Conservation (phyloP, 768 basidiomycete genomes). For the Russula virescens region DNA sequence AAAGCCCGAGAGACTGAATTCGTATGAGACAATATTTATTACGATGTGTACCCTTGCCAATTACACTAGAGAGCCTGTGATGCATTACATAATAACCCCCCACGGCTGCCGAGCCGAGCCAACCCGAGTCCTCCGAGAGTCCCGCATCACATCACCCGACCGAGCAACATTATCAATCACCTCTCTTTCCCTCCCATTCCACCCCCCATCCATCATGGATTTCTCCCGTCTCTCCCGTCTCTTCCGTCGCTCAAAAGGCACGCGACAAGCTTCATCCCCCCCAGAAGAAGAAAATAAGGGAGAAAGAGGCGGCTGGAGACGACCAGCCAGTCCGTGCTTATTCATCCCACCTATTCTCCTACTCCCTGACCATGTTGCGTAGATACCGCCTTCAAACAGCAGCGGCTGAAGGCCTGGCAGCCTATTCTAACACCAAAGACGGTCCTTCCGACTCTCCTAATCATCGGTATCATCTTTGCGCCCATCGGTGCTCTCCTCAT, state of each 20-base stretch:
- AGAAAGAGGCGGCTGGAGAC: conserved; percentile 80
- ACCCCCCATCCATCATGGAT: conserved; percentile 23
- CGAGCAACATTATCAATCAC: too few relatives aligned
- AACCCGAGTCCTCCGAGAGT: not conserved
- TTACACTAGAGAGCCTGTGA: conserved; percentile 8
- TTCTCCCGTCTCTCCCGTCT: conserved; percentile 32
- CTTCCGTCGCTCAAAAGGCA: conserved; percentile 32
- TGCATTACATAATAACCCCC: conserved; percentile 7
- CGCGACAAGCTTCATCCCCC: conserved; percentile 13
- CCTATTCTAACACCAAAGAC: conserved; percentile 98
- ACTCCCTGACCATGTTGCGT: conserved; percentile 26
- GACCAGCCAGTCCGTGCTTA: conserved; percentile 68
- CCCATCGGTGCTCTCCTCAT: conserved; percentile 93
- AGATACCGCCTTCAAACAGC: conserved; percentile 99
- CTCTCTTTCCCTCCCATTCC: not conserved
- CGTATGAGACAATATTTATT: not conserved
- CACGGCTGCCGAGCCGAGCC: not conserved
- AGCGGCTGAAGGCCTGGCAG: conserved; percentile 99
- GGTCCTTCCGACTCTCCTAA: conserved; percentile 92
- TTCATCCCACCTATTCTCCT: conserved; percentile 14
- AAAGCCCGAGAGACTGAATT: conserved; percentile 19
- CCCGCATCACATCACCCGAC: too few relatives aligned
- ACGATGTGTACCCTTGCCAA: not conserved
- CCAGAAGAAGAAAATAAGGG: conserved; percentile 50
- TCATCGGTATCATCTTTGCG: conserved; percentile 91